phyloP scores from a whole-genome alignment of 192 early-diverging fungal genomes.

The Rhizoclosmatium globosum region DNA sequence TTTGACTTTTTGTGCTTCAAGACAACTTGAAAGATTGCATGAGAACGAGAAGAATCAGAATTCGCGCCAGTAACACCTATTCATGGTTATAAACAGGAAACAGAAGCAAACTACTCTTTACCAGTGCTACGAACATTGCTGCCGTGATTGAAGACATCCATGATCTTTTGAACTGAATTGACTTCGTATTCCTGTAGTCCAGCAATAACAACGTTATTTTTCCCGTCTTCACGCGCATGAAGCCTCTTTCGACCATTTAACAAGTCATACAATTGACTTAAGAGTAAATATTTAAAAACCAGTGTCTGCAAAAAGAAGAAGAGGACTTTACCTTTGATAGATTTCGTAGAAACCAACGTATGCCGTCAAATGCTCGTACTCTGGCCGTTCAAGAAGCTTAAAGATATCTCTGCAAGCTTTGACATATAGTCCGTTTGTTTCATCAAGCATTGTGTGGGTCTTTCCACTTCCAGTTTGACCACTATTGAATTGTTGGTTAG shows the following conservation, averaged over 20 bases:
- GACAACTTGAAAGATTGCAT: conserved; percentile 95
- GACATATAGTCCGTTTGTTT: conserved; percentile 87
- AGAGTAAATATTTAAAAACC: background rate
- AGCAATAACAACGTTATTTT: conserved; percentile 89
- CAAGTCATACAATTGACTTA: conserved; percentile 89
- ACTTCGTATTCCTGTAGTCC: conserved; percentile 92
- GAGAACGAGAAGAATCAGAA: conserved; percentile 93
- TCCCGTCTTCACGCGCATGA: conserved; percentile 97
- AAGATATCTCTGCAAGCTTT: conserved; percentile 94
- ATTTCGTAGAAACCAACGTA: conserved; percentile 97
- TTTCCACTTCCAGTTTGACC: conserved; percentile 95
- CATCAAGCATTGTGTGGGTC: conserved; percentile 96
- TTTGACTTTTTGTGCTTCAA: conserved; percentile 74
- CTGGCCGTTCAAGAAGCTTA: conserved; percentile 68
- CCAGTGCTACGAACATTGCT: conserved; percentile 92
- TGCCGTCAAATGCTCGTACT: conserved; percentile 78
- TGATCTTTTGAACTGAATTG: conserved; percentile 82
- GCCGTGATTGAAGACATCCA: conserved; percentile 95
- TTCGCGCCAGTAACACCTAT: conserved; percentile 92
- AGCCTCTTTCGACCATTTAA: conserved; percentile 89
- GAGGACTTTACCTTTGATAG: conserved; percentile 72
- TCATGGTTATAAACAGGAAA: background rate
- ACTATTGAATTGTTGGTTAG: conserved; percentile 41
- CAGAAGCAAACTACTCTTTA: conserved; percentile 29
- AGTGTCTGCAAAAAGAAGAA: background rate